Percentiles rank a stretch among this genome's conserved stretches.
phyloP scores from a whole-genome alignment of 2,329 filamentous ascomycete species.

The Xylariales sp. region DNA sequence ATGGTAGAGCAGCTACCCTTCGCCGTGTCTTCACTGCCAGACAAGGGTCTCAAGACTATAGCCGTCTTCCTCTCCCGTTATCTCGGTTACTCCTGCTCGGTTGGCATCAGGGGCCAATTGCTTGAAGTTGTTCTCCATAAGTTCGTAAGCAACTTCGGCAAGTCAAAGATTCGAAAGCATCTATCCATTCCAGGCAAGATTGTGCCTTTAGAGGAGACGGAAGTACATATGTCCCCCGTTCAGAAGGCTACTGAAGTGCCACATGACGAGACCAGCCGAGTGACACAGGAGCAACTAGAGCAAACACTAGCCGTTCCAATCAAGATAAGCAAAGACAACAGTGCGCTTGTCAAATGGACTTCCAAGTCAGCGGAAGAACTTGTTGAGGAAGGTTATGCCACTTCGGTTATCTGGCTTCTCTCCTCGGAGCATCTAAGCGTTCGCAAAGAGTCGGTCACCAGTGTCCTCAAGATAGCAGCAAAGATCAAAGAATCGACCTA shows the following conservation, averaged over 20 bases:
- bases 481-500: conserved; percentile 65
- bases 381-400: conserved; percentile 70
- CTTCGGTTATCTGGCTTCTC: conserved; percentile 67
- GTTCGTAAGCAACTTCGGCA: conserved; percentile 30
- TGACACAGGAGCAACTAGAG: conserved; percentile 41
- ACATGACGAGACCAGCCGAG: conserved; percentile 10
- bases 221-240: not conserved
- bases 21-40: conserved; percentile 44
- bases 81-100: conserved; percentile 48
- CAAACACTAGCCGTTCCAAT: conserved; percentile 48
- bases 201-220: conserved; percentile 3
- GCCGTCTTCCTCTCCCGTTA: conserved; percentile 55
- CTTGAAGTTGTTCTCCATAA: conserved; percentile 40
- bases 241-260: not conserved
- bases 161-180: conserved; percentile 31
- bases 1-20: conserved; percentile 78
- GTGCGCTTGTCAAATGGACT: conserved; percentile 59
- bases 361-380: conserved; percentile 74
- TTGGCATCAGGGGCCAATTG: conserved; percentile 42
- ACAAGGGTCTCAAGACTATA: conserved; percentile 41
- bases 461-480: conserved; percentile 60
- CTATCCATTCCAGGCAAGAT: conserved; percentile 17
- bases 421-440: conserved; percentile 71
- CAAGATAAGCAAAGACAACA: conserved; percentile 46
- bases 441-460: conserved; percentile 69